phyloP scores from a whole-genome alignment of 2,329 filamentous ascomycete genomes.

The Orbilia ellipsospora region DNA sequence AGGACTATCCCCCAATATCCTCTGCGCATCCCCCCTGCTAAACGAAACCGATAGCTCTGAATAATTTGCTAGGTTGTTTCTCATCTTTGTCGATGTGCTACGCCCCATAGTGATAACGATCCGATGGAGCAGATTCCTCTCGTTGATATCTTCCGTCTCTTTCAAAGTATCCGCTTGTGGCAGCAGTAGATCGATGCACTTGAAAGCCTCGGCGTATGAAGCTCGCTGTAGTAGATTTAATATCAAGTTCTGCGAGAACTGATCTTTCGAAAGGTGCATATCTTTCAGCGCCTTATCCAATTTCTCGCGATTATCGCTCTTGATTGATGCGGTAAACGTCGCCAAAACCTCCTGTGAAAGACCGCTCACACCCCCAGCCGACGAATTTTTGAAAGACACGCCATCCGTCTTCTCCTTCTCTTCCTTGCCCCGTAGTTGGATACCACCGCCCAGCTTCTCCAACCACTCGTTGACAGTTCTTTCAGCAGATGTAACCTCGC shows the following conservation, averaged over 20 bases:
- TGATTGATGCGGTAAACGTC: slow-evolving; percentile 68
- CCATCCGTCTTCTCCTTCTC: slow-evolving; percentile 60
- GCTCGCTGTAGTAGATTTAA: slow-evolving; percentile 81
- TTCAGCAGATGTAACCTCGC: slow-evolving; percentile 69
- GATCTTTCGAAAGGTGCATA: slow-evolving; percentile 68
- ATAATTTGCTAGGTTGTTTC: slow-evolving; percentile 64
- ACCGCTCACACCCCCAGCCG: slow-evolving; percentile 74
- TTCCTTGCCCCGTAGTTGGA: slow-evolving; percentile 70
- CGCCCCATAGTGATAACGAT: slow-evolving; percentile 92
- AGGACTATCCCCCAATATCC: slow-evolving; percentile 22
- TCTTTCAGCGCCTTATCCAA: slow-evolving; percentile 66
- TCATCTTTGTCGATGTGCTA: slow-evolving; percentile 69
- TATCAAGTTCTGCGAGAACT: slow-evolving; percentile 70
- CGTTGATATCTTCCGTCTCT: slow-evolving; percentile 91
- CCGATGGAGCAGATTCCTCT: slow-evolving; percentile 91
- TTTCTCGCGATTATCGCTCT: slow-evolving; percentile 69
- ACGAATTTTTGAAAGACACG: slow-evolving; percentile 42
- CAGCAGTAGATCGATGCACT: slow-evolving; percentile 78
- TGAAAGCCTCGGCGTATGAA: slow-evolving; percentile 75
- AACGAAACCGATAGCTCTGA: slow-evolving; percentile 64
- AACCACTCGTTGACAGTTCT: slow-evolving; percentile 89
- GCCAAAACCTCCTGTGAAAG: slow-evolving; percentile 77
- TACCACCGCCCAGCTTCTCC: slow-evolving; percentile 76
- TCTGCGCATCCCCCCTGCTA: slow-evolving; percentile 19
- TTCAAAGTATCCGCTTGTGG: slow-evolving; percentile 76